Evolutionary conservation across 2,329 filamentous ascomycete species (phyloP).

Genomic region (Sclerotinia nivalis): DNA sequence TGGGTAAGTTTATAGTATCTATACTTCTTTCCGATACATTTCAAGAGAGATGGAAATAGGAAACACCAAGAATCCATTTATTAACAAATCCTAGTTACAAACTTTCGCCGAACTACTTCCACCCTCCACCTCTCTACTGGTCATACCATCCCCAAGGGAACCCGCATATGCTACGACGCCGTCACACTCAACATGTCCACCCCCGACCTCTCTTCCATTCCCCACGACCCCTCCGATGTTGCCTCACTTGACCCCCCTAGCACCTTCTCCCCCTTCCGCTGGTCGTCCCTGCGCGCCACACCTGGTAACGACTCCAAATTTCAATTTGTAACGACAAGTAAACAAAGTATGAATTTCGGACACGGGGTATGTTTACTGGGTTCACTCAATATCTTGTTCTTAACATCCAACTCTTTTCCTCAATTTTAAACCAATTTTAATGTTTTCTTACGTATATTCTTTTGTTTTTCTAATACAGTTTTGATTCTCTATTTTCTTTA

Average conservation of each 20-base stretch:
- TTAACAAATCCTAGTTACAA: constrained; percentile 24
- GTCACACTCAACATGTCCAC: constrained; percentile 36
- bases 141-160: background rate
- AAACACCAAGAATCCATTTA: constrained; percentile 27
- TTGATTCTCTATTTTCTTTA: background rate
- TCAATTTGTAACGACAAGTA: background rate
- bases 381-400: too few species aligned
- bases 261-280: constrained; percentile 5
- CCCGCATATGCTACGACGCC: constrained; percentile 38
- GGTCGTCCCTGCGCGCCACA: background rate
- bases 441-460: background rate
- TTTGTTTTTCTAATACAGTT: background rate
- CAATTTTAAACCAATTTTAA: too few species aligned
- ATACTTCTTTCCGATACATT: background rate
- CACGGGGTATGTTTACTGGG: background rate
- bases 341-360: constrained; percentile 11
- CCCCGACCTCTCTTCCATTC: background rate
- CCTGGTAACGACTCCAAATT: constrained; percentile 11
- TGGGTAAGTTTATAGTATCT: background rate
- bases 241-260: background rate
- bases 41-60: too few species aligned
- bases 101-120: background rate
- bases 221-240: background rate
- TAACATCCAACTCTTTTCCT: too few species aligned
- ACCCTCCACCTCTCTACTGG: constrained; percentile 32